Evolutionary conservation across 441 rosid species (phyloP), one percentile per base, ranked within the genome.

Genomic region (Pelargonium hybrid): DNA sequence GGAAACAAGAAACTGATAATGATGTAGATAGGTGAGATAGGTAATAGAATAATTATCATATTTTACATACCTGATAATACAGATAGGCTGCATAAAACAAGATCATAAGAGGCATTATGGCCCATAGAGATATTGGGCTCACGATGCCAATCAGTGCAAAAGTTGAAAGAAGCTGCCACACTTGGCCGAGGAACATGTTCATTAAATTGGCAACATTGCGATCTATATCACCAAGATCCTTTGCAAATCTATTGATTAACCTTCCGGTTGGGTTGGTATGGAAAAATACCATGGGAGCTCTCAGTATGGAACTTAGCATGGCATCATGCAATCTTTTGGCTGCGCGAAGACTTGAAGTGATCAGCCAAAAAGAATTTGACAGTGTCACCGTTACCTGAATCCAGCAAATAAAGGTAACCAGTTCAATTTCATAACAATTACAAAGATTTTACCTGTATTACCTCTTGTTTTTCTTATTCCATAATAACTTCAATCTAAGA

Each of bases 251-350:
- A 82, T 96, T 96, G 78, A 92, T 96, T 41, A 96, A 84, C 25
- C 98, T 81, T 56, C 99, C 99, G 65, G 88, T 81, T 21, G 98
- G 99, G 70, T 93, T 96, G 76, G 98, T 93, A 73, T 93, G 98
- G 84, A 93, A 96, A 79, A 96, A 96, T 69, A 86, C 83, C 98
- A 96, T 96, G 45, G 99, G 99, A 76, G 98, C 98, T 81, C 99
- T 87, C 80, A 96, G 78, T 69, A 92, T 84, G 68, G 98, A 86
- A 66, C 69, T 71, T 70, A 96, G 96, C 96, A 96, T 91, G 71
- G 96, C 88, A 83, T 93, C 91, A 72, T 93, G 98, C 89, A 96
- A 74, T 78, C 83, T 87, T 82, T 48, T 91, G 56, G 99, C 92
- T 4, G 99, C 99, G 77, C 78, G 80, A 13, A 96, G 90, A 80